Conservation (phyloP, 129 eudicot species). For the Chrysanthemum seticuspe region DNA sequence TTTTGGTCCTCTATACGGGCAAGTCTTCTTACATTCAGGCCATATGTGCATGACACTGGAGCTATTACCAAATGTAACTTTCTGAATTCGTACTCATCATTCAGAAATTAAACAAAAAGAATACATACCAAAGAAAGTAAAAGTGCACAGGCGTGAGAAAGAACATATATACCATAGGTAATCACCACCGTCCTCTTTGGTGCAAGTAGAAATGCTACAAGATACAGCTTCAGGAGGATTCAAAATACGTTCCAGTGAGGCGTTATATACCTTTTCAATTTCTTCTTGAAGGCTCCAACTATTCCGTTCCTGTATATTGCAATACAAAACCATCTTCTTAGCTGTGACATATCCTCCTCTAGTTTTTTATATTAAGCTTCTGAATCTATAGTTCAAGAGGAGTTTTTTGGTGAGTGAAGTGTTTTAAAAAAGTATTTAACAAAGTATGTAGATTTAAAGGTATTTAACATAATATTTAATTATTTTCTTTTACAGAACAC, state of each 20-base stretch:
- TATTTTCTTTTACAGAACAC: no score
- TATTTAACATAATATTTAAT: no score
- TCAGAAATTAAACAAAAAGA: not conserved
- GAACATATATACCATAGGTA: not conserved
- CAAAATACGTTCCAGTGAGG: not conserved
- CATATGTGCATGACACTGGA: slow-evolving; percentile 1
- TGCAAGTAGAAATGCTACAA: not conserved
- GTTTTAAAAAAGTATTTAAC: no score
- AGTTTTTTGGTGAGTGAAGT: no score
- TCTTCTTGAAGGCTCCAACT: not conserved
- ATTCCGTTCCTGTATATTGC: not conserved
- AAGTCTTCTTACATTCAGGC: not conserved
- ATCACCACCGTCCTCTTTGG: not conserved
- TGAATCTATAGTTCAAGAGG: not conserved
- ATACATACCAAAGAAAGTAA: not conserved
- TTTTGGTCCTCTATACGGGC: not conserved
- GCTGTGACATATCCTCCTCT: not conserved
- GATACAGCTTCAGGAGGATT: not conserved
- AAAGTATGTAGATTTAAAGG: no score
- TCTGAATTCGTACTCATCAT: not conserved
- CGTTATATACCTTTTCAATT: not conserved
- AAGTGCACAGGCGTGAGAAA: not conserved
- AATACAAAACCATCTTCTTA: not conserved
- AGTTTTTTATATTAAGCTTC: not conserved
- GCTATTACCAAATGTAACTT: not conserved